A percentile compares a stretch with the other conserved stretches of the same genome.
phyloP scores from a whole-genome alignment of 805 yeast species.

The Clavispora fructus region DNA sequence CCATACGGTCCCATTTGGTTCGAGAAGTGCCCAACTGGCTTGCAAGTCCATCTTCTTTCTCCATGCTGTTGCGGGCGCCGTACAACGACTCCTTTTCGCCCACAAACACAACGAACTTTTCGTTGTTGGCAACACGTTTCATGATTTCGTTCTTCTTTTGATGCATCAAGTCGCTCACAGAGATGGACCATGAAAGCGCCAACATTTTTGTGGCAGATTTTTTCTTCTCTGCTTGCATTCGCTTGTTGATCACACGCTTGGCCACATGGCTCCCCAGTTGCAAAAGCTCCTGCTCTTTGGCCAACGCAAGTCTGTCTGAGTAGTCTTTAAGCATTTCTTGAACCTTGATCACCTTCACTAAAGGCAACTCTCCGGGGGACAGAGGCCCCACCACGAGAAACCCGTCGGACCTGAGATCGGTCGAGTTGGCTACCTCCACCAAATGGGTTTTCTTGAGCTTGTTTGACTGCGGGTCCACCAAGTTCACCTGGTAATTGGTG shows the following conservation, averaged over 20 bases:
- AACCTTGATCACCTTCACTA: slow-evolving; percentile 22
- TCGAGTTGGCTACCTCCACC: slow-evolving; percentile 26
- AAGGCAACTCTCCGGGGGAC: slow-evolving; percentile 18
- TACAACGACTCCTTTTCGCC: slow-evolving; percentile 17
- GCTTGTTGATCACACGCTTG: slow-evolving; percentile 20
- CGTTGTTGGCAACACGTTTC: slow-evolving; percentile 41
- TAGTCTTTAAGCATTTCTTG: slow-evolving; percentile 30
- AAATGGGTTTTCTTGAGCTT: slow-evolving; percentile 19
- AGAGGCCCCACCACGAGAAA: slow-evolving; percentile 16
- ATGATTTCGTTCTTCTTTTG: slow-evolving; percentile 51
- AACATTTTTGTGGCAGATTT: slow-evolving; percentile 41
- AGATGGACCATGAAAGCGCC: slow-evolving; percentile 53
- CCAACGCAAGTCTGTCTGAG: slow-evolving; percentile 27
- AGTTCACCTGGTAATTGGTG: slow-evolving; percentile 22
- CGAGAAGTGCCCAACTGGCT: slow-evolving; percentile 3
- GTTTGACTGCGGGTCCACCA: slow-evolving; percentile 20
- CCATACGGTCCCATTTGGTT: slow-evolving; percentile 9
- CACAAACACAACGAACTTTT: slow-evolving; percentile 24
- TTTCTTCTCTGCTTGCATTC: slow-evolving; percentile 31
- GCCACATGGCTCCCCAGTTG: slow-evolving; percentile 31
- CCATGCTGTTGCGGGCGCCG: slow-evolving; percentile 10
- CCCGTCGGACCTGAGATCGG: slow-evolving; percentile 24
- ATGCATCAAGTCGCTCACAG: slow-evolving; percentile 44
- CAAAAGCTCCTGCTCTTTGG: slow-evolving; percentile 26
- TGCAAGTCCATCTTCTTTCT: slow-evolving; percentile 11